These are phyloP conservation scores for Moesziomyces parantarcticus DNA, from an alignment of 1,284 basidiomycete genomes.

Conservation along the genomic window DNA sequence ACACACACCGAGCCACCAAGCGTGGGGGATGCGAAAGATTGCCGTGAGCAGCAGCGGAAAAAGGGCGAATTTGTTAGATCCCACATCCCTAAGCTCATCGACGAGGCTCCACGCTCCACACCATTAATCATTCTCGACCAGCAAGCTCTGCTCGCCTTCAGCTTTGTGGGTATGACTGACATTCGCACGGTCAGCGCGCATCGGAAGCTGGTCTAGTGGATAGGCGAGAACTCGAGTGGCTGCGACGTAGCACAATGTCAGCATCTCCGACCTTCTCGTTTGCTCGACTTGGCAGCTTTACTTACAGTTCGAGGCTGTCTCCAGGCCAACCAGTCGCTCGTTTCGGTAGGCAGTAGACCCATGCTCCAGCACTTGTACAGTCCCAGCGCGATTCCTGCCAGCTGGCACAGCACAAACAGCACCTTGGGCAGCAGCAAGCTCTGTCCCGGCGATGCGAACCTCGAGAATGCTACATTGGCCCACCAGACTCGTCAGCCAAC, in stretches of 20 bases:
- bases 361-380: slow-evolving; percentile 67
- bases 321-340: slow-evolving; percentile 67
- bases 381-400: slow-evolving; percentile 54
- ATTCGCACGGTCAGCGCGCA: background rate
- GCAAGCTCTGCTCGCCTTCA: no score
- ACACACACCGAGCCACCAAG: no score
- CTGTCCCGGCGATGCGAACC: slow-evolving; percentile 52
- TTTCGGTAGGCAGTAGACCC: slow-evolving; percentile 65
- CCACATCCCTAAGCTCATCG: no score
- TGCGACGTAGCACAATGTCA: background rate
- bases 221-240: slow-evolving; percentile 48
- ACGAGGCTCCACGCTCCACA: no score
- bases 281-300: slow-evolving; percentile 12
- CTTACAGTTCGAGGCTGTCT: slow-evolving; percentile 57
- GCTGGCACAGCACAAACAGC: slow-evolving; percentile 57
- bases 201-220: slow-evolving; percentile 15
- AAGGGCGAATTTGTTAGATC: no score
- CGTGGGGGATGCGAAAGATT: no score
- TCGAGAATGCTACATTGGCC: slow-evolving; percentile 44
- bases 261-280: background rate
- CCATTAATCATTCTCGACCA: no score
- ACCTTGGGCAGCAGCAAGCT: slow-evolving; percentile 57
- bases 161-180: slow-evolving; percentile 3
- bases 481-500: background rate
- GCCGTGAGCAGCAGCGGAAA: no score